Base-by-base conservation (phyloP, 768 basidiomycete species). In the Trametes cubensis region DNA sequence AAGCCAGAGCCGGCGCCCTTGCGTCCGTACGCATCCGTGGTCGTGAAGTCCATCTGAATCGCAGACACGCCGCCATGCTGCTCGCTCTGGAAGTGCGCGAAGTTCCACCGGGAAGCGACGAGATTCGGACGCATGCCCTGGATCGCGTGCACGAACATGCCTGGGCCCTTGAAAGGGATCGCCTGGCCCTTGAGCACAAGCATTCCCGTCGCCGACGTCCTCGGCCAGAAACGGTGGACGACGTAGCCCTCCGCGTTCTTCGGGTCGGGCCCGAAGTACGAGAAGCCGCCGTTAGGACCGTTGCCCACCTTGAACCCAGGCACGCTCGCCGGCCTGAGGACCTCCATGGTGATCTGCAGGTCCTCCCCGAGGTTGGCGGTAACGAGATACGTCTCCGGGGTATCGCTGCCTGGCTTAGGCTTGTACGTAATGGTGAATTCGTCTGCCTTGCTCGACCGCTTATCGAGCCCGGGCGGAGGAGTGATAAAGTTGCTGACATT, bases 91-190 rank as follows among this genome's bases (percentile, higher is more conserved):
- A 99, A 99, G 78, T 90, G 82, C 28, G 80, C 88, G 77, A 98
- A 99, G 79, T 98, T 98, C 97, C 97, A 99, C 10, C 89, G 77
- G 20, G 92, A 80, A 15, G 97, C 97, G 68, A 97, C 86, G 58
- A 94, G 83, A 76, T 99, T 92, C 51, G 96, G 95, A 8, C 94
- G 85, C 94, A 99, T 96, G 73, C 96, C 97, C 73, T 98, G 96
- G 73, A 98, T 97, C 47, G 96, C 96, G 74, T 96, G 92, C 20
- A 95, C 83, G 74, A 96, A 87, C 89, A 94, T 92, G 28, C 93
- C 92, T 40, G 82, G 77, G 46, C 90, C 91, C 34, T 82, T 73
- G 57, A 85, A 75, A 8, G 78, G 51, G 58, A 78, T 75, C 6
- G 88, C 88, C 60, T 83, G 75, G 46, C 91, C 92, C 34, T 85